A percentile compares a stretch with the other conserved stretches of the same genome.
Evolutionary conservation across 2,329 filamentous ascomycete species (phyloP).

Genomic region (Colletotrichum tamarilloi): DNA sequence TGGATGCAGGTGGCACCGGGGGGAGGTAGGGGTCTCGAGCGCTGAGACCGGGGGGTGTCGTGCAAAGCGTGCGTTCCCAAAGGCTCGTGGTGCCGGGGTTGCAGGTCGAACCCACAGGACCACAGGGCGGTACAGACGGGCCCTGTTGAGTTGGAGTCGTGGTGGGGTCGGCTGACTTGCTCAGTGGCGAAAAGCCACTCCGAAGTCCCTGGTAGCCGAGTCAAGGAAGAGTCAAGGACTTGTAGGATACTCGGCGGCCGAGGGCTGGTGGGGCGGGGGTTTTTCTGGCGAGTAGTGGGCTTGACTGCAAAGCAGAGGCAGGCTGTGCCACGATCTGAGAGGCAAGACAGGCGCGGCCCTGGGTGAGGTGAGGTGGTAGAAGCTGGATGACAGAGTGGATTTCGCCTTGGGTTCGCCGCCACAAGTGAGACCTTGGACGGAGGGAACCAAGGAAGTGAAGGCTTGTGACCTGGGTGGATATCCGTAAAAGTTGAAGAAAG

Average conservation of each 20-base stretch:
- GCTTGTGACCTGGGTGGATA: constrained; percentile 27
- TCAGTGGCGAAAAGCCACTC: constrained; percentile 36
- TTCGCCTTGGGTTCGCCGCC: constrained; percentile 1
- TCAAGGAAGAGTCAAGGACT: constrained; percentile 22
- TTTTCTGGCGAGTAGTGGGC: constrained; percentile 25
- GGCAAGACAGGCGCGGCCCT: constrained; percentile 10
- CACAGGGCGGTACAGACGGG: constrained; percentile 36
- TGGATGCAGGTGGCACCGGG: constrained; percentile 30
- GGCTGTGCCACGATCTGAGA: constrained; percentile 26
- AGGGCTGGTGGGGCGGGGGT: constrained; percentile 26
- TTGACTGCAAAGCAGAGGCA: constrained; percentile 26
- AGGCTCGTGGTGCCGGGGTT: constrained; percentile 33
- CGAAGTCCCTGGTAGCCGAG: constrained; percentile 33
- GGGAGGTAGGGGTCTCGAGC: constrained; percentile 30
- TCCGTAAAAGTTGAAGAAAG: neutral
- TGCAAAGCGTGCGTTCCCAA: constrained; percentile 35
- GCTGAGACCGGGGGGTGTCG: constrained; percentile 34
- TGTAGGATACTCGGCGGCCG: constrained; percentile 35
- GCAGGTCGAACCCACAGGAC: constrained; percentile 35
- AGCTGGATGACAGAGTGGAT: neutral
- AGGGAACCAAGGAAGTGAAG: constrained; percentile 32
- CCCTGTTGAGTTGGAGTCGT: constrained; percentile 33
- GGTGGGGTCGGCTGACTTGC: constrained; percentile 37
- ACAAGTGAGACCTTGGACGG: constrained; percentile 17
- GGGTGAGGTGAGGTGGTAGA: neutral